A percentile compares a stretch with the other conserved stretches of the same genome.
Evolutionary conservation across 148 eudicot species (phyloP).

Genomic region (Vaccinium macrocarpon): DNA sequence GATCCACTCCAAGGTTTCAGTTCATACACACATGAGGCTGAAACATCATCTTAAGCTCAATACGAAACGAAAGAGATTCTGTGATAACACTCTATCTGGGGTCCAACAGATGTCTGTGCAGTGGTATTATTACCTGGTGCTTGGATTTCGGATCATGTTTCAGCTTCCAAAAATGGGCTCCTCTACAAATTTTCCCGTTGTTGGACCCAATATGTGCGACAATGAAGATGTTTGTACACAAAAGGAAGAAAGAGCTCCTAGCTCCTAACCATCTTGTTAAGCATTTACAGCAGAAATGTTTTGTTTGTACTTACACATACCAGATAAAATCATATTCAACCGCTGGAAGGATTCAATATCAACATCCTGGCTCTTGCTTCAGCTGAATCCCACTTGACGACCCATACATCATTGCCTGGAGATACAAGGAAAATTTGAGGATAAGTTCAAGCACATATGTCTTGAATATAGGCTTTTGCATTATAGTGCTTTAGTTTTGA

Average conservation of each 20-base stretch:
- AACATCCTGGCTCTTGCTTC: slow-evolving; percentile 42
- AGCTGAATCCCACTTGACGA: slow-evolving; percentile 28
- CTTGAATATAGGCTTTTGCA: neutral
- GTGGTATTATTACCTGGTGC: slow-evolving; percentile 12
- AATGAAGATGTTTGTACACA: slow-evolving; percentile 17
- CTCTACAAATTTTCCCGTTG: slow-evolving; percentile 17
- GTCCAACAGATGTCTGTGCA: neutral
- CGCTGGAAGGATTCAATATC: slow-evolving; percentile 2
- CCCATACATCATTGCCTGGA: slow-evolving; percentile 28
- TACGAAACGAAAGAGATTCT: slow-evolving; percentile 6
- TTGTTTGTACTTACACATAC: slow-evolving; percentile 28
- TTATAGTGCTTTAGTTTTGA: neutral
- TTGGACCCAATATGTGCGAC: slow-evolving; percentile 13
- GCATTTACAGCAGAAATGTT: slow-evolving; percentile 19
- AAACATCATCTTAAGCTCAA: slow-evolving; percentile 3
- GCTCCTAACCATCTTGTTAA: slow-evolving; percentile 12
- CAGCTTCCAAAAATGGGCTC: slow-evolving; percentile 24
- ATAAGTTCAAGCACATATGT: neutral
- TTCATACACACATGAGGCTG: neutral
- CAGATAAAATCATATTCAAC: slow-evolving; percentile 9
- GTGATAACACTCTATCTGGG: neutral
- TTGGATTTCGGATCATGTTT: slow-evolving; percentile 4
- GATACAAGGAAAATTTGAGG: neutral
- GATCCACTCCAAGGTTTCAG: slow-evolving; percentile 5
- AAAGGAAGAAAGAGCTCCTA: slow-evolving; percentile 18